Conservation (phyloP, 1,139 yeast species). For the Pichia sp. region DNA sequence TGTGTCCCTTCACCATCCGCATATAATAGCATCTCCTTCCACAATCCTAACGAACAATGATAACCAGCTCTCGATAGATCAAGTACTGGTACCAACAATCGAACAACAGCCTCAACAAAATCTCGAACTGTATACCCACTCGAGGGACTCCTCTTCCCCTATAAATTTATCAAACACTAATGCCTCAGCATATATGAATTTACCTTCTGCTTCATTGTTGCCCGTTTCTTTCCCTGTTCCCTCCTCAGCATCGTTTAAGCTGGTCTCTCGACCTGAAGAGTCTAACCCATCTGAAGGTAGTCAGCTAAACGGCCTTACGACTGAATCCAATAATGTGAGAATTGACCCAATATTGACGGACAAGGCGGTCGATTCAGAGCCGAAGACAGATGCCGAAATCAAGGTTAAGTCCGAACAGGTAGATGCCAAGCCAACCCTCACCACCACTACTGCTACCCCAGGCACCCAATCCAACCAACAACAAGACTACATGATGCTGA, state of each 20-base stretch:
- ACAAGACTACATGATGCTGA: slow-evolving; percentile 12
- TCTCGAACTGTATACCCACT: neutral
- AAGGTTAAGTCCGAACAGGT: neutral
- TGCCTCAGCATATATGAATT: slow-evolving; percentile 3
- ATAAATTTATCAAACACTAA: neutral
- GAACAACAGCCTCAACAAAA: neutral
- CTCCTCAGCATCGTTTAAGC: neutral
- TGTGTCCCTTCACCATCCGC: slow-evolving; percentile 1
- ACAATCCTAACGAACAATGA: slow-evolving; percentile 2
- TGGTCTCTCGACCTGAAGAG: neutral
- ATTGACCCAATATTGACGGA: neutral
- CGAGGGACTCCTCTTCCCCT: neutral
- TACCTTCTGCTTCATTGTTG: slow-evolving; percentile 7
- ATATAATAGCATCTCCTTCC: slow-evolving; percentile 2
- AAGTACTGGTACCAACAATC: neutral
- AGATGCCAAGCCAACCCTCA: neutral
- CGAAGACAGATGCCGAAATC: neutral
- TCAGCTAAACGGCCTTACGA: neutral
- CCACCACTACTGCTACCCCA: neutral
- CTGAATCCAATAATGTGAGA: neutral
- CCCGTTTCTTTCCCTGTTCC: slow-evolving; percentile 11
- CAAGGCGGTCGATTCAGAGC: neutral
- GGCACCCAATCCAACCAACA: neutral
- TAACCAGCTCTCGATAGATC: slow-evolving; percentile 1
- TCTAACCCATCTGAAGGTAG: neutral